Conservation (phyloP, 352 stramenopile genomes). For the Globisporangium parvum region DNA sequence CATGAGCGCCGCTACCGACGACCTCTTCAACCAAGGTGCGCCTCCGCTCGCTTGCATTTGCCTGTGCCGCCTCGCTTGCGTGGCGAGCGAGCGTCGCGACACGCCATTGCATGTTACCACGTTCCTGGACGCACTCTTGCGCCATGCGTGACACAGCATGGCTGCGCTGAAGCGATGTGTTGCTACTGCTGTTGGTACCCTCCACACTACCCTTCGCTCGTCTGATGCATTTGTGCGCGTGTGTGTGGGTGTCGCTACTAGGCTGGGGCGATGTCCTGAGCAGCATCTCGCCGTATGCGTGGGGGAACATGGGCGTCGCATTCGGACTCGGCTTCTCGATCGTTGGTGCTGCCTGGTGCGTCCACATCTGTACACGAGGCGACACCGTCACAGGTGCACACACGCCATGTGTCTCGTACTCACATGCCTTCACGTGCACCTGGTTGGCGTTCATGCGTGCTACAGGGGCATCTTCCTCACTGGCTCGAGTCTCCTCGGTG, state of each 20-base stretch:
- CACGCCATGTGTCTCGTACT: neutral
- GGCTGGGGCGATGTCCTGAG: constrained; percentile 94
- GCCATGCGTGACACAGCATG: too few relatives aligned
- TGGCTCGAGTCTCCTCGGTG: constrained; percentile 95
- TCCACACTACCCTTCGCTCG: too few relatives aligned
- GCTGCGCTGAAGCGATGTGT: too few relatives aligned
- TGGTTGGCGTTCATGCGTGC: neutral
- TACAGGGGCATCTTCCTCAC: constrained; percentile 89
- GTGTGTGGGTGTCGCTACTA: constrained; percentile 20
- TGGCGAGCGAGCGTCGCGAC: too few relatives aligned
- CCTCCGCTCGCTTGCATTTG: neutral
- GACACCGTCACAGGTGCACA: neutral
- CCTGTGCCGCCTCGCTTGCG: neutral
- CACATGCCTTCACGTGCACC: neutral
- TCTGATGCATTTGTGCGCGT: too few relatives aligned
- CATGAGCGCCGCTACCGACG: constrained; percentile 79
- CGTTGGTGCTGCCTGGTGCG: constrained; percentile 93
- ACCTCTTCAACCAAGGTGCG: constrained; percentile 83
- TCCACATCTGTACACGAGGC: neutral
- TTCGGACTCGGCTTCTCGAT: constrained; percentile 96
- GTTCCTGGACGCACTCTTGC: too few relatives aligned
- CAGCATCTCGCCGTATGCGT: constrained; percentile 98
- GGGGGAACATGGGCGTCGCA: constrained; percentile 96
- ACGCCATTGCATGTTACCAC: too few relatives aligned
- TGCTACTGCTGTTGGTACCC: too few relatives aligned